Percentiles rank a stretch among this genome's conserved stretches.
Conservation (phyloP, 2,329 filamentous ascomycete genomes). For the Pseudocercospora cruenta region DNA sequence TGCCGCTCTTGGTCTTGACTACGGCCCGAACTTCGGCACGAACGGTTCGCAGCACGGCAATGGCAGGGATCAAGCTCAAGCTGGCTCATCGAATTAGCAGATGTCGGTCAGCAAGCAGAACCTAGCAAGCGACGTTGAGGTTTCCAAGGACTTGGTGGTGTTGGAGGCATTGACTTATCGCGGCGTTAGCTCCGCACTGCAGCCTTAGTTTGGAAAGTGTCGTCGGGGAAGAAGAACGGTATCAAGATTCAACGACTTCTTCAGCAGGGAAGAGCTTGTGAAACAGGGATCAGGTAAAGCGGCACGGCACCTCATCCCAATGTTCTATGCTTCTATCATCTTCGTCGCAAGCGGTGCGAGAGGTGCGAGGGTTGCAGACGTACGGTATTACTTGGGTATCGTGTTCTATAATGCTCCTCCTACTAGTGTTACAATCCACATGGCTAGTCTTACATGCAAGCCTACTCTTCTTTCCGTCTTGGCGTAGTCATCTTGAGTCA, state of each 20-base stretch:
- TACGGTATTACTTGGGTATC: not conserved
- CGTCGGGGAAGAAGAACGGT: not conserved
- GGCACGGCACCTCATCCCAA: not conserved
- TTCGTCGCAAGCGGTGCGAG: not conserved
- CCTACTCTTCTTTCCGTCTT: constrained; percentile 81
- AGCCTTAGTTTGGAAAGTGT: not conserved
- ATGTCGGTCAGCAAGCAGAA: not conserved
- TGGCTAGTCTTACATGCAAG: constrained; percentile 80
- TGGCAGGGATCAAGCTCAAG: not conserved
- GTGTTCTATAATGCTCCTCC: constrained; percentile 77
- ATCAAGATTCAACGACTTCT: not conserved
- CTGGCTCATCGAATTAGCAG: not conserved
- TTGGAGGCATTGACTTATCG: not conserved
- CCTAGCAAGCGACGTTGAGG: not conserved
- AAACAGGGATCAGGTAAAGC: not conserved
- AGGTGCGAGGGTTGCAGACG: not conserved
- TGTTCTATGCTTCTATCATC: not conserved
- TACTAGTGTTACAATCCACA: constrained; percentile 88
- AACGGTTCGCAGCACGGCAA: not conserved
- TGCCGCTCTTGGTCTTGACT: not conserved
- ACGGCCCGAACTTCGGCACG: not conserved
- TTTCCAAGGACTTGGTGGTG: too few species aligned
- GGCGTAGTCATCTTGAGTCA: constrained; percentile 78
- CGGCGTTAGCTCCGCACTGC: not conserved
- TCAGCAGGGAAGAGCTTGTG: not conserved